Evolutionary conservation across 768 basidiomycete species (phyloP).

Genomic region (Leccinum disarticulatum): DNA sequence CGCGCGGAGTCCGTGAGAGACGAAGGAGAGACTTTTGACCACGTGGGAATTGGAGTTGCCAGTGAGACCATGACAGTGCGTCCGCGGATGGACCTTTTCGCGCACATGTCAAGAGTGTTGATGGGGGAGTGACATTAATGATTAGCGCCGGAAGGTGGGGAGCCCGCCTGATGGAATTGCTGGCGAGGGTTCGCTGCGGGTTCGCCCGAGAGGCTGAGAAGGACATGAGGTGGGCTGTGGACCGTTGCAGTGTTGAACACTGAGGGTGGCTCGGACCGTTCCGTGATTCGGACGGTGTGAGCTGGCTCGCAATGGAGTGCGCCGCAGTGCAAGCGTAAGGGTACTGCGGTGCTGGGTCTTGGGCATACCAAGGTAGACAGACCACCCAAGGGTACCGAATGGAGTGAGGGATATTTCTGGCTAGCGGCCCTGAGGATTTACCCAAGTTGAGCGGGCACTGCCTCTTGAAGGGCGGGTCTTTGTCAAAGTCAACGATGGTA

Average conservation of each 20-base stretch:
- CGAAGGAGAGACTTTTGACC: neutral
- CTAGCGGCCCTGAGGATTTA: constrained; percentile 17
- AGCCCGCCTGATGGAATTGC: constrained; percentile 3
- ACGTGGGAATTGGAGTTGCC: neutral
- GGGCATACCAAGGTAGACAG: no score
- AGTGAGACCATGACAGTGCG: neutral
- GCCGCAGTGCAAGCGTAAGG: neutral
- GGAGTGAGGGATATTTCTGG: constrained; percentile 10
- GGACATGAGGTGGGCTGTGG: constrained; percentile 3
- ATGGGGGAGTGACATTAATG: constrained; percentile 6
- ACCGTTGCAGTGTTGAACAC: neutral
- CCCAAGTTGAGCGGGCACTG: constrained; percentile 21
- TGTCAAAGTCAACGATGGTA: constrained; percentile 11
- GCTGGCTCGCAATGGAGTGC: neutral
- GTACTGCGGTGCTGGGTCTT: constrained; percentile 9
- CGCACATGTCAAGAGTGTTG: neutral
- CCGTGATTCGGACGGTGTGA: neutral
- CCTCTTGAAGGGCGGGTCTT: constrained; percentile 14
- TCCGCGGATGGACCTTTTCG: neutral
- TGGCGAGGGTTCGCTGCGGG: neutral
- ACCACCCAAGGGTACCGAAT: neutral
- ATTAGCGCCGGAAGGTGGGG: constrained; percentile 16
- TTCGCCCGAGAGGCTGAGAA: neutral
- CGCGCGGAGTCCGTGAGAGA: neutral
- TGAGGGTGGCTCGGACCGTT: neutral